These are phyloP conservation scores for Paramecium pentaurelia DNA, from an alignment of 73 alveolate genomes.

Conservation along the genomic window DNA sequence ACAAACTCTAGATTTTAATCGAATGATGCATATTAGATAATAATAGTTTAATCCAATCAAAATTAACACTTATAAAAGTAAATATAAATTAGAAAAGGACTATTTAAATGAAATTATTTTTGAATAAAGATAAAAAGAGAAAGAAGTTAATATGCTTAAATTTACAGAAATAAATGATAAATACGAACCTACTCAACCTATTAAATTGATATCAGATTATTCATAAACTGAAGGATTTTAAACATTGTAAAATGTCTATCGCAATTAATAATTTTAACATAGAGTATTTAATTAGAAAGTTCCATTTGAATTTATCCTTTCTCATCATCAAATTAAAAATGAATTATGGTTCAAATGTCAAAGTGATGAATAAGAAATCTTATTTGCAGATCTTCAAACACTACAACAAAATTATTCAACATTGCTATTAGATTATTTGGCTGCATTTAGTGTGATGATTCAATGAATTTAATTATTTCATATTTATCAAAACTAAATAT, in stretches of 20 bases:
- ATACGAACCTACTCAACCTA: background rate
- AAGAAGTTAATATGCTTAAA: background rate
- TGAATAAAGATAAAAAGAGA: background rate
- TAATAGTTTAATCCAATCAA: background rate
- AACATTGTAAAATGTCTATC: background rate
- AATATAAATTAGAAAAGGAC: background rate
- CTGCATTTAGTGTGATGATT: background rate
- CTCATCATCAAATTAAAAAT: background rate
- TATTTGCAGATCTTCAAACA: background rate
- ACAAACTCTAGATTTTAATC: background rate
- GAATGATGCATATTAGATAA: background rate
- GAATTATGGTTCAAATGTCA: constrained; percentile 14
- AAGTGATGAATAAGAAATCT: background rate
- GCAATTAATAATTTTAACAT: background rate
- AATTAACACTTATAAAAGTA: background rate
- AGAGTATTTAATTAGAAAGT: background rate
- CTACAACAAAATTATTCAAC: background rate
- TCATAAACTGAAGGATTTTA: background rate
- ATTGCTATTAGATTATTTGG: background rate
- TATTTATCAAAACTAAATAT: background rate
- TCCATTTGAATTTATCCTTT: background rate
- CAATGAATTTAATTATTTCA: background rate
- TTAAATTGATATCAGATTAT: background rate
- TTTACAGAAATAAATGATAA: background rate
- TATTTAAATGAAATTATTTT: background rate